Base-by-base conservation (phyloP, 179 eudicot species). In the Kewa caespitosa region DNA sequence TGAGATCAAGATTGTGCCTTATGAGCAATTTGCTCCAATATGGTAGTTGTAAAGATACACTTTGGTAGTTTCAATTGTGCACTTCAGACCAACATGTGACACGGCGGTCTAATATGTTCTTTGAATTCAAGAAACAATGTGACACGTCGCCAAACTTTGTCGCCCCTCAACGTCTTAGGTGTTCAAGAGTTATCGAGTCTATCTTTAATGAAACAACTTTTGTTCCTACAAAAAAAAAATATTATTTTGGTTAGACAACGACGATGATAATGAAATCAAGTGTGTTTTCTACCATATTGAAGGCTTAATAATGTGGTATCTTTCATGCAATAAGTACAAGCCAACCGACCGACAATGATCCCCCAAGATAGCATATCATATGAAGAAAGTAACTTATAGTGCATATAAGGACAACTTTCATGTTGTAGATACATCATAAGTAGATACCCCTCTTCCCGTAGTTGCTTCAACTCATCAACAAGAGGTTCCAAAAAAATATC, bases 401-500 rank as follows among this genome's bases (percentile, higher is more conserved):
- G 67, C 64, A 63, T 10, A 75, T 31, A 1, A 79, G 22, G 4
- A 41, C 25, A 22, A 34, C 78, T 30, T 27, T 68, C 78, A 79
- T 31, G 12, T 69, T 5, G 37, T 55, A 6, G 48, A 36, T 3
- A 67, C 67, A 70, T 75, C 83, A 70, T 75, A 13, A 73, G 75
- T 6, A 42, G 14, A 12, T 63, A 70, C 8, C 83, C 76, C 28
- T 6, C 62, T 20, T 70, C 42, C 79, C 83, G 75, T 25, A 76
- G 39, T 17, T 50, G 62, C 38, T 43, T 63, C 67, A 75, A 72
- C n/a, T 80, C 76, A 6, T 46, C 59, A 13, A 75, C 41, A 1
- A 76, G 32, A 75, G 79, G 83, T 63, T 70, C 67, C 50, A 80
- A 67, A 41, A 50, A 80, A 32, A 80, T 67, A 66, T 80, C 83